A percentile compares a stretch with the other conserved stretches of the same genome.
Evolutionary conservation across 768 basidiomycete species (phyloP).

Genomic region (Russula abietina): DNA sequence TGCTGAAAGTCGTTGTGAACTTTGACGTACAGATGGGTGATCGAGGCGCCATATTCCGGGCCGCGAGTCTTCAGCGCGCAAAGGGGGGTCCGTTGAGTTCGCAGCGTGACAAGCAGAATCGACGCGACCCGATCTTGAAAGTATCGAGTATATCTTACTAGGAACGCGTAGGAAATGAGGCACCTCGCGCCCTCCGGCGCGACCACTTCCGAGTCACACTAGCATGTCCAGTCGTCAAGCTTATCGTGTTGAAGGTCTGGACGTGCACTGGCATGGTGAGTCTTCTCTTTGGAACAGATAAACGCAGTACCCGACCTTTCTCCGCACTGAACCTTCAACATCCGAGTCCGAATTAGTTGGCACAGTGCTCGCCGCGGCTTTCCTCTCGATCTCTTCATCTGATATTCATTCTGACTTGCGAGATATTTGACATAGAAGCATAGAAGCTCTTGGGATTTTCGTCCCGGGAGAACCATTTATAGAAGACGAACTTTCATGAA

Average conservation of each 20-base stretch:
- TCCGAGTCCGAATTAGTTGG: background rate
- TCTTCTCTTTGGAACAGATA: background rate
- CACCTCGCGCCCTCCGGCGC: background rate
- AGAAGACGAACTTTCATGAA: background rate
- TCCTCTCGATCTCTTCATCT: background rate
- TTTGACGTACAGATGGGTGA: too few species aligned
- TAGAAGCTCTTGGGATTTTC: background rate
- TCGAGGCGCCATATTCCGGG: background rate
- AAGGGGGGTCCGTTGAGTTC: background rate
- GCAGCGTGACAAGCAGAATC: background rate
- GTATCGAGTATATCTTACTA: background rate
- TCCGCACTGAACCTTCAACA: background rate
- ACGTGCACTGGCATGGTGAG: background rate
- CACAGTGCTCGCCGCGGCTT: background rate
- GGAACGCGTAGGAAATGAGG: background rate
- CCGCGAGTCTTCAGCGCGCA: background rate
- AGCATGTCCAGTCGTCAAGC: background rate
- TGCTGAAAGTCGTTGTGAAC: background rate
- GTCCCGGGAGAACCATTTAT: background rate
- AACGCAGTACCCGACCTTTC: background rate
- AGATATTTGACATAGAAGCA: background rate
- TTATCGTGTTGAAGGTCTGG: background rate
- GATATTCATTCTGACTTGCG: too few species aligned
- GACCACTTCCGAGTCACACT: too few species aligned
- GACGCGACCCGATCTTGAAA: background rate